Evolutionary conservation across 1,284 basidiomycete species (phyloP), one percentile per base, ranked within the genome.

Genomic region (Trametes versicolor): DNA sequence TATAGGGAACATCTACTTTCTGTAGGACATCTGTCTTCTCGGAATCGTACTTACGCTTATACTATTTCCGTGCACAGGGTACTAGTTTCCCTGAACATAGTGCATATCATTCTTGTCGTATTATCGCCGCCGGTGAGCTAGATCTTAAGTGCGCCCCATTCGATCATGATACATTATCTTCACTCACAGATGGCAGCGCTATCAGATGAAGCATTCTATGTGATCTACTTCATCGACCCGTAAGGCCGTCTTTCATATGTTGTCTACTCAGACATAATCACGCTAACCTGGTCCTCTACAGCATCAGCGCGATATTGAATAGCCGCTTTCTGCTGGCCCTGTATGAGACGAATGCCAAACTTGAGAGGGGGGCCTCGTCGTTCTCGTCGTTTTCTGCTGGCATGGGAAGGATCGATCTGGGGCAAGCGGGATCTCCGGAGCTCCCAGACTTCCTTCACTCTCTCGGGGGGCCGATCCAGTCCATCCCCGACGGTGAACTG

Each of bases 301-400:
- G 51, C 1, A 19, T 52, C 7, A 52, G 32, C 34, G 4, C 51
- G n/a, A 52, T 37, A 2, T n/a, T 52, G 19, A 52, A 36, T 10
- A n/a, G 51, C 34, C 51, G 34, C n/a, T 52, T 52, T 9, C 32
- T 52, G 51, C 51, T 52, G n/a, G 34, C 29, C n/a, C 51, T 52
- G 1, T 36, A 36, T n/a, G 51, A 52, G 29, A 52, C 51, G 10
- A 52, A 52, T 34, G 51, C 32, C 7, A 34, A 12, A n/a, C 51
- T 52, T n/a, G 34, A 21, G 12, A 17, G n/a, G 8, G 51, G 51
- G 19, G 51, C 34, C 9, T 36, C 51, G 5, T 52, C 51, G 9
- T 8, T 52, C 51, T 52, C 51, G 19, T 27, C 23, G 7, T 10
- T 23, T 12, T 27, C 47, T n/a, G n/a, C n/a, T n/a, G n/a, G n/a